Evolutionary conservation across 75 land plant genomes (phyloP).

Genomic region (Picea glauca): DNA sequence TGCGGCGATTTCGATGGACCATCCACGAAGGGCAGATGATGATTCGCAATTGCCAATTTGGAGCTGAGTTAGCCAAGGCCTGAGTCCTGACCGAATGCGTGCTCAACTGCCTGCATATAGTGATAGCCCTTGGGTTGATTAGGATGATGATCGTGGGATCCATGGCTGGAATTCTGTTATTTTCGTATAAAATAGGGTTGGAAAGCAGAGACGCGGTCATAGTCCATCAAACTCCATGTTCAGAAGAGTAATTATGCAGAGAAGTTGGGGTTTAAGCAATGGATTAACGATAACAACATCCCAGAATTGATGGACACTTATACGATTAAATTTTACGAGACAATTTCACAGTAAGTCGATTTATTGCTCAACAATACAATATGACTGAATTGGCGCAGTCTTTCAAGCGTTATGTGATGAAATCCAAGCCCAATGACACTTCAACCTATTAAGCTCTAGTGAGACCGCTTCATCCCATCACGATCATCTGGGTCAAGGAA

Average conservation of each 20-base stretch:
- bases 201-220: constrained; percentile 87
- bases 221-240: constrained; percentile 62
- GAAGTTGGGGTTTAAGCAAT: constrained; percentile 63
- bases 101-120: constrained; percentile 37
- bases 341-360: constrained; percentile 70
- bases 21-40: background rate
- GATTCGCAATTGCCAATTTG: constrained; percentile 9
- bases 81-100: constrained; percentile 24
- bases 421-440: constrained; percentile 12
- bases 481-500: constrained; percentile 30
- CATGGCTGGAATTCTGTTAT: constrained; percentile 55
- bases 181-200: constrained; percentile 84
- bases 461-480: constrained; percentile 45
- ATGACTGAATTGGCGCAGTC: constrained; percentile 71
- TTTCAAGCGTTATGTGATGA: constrained; percentile 63
- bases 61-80: constrained; percentile 19
- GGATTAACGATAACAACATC: constrained; percentile 85
- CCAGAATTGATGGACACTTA: constrained; percentile 69
- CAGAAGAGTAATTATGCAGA: constrained; percentile 70
- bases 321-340: constrained; percentile 55
- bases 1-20: constrained; percentile 24
- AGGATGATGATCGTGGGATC: constrained; percentile 54
- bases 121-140: constrained; percentile 68
- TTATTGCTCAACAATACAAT: constrained; percentile 66
- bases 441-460: constrained; percentile 22